Evolutionary conservation across 208 protist genomes (phyloP), one percentile per base, ranked within the genome.

Genomic region (Acanthamoeba castellanii): DNA sequence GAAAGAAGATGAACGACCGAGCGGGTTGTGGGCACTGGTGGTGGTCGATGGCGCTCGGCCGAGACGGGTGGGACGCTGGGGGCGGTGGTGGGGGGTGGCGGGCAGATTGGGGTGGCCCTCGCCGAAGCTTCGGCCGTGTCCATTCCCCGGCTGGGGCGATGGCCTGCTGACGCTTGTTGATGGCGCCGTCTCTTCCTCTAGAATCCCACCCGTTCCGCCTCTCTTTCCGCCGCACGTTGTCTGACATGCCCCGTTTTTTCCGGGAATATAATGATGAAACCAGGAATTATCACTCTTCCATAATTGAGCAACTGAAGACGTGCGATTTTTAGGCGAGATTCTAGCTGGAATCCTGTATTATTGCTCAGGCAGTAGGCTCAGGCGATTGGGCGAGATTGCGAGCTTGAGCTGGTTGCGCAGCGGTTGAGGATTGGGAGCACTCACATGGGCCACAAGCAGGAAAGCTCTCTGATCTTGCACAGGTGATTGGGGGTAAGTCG

Each of bases 61-160:
- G 30, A 25, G 66, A 30, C 27, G 20, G 22, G n/a, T 42, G 3
- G 68, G 68, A n/a, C n/a, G 18, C 4, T 76, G 27, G 68, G 22
- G 68, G 34, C 13, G 7, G 30, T 7, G 68, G 68, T 55, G 50
- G 50, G 3, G 68, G 14, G 30, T 76, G 27, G 68, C 68, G 47
- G 76, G 76, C 76, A 85, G 76, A 85, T 85, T 85, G 76, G 76
- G 76, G 76, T 85, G 76, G 76, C 25, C 76, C 45, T 85, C 45
- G 76, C n/a, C 76, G 76, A 85, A 85, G 76, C 76, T 85, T 85
- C 76, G 76, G 34, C 76, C 22, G 70, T 16, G 32, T 78, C 32
- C 70, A 78, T 78, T 45, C 70, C 30, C 70, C 37, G 16, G 7
- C 70, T n/a, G n/a, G 59, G 11, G 16, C 70, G 32, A 78, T 78